phyloP scores from a whole-genome alignment of 2,329 filamentous ascomycete genomes.

The Aspergillus flavus region DNA sequence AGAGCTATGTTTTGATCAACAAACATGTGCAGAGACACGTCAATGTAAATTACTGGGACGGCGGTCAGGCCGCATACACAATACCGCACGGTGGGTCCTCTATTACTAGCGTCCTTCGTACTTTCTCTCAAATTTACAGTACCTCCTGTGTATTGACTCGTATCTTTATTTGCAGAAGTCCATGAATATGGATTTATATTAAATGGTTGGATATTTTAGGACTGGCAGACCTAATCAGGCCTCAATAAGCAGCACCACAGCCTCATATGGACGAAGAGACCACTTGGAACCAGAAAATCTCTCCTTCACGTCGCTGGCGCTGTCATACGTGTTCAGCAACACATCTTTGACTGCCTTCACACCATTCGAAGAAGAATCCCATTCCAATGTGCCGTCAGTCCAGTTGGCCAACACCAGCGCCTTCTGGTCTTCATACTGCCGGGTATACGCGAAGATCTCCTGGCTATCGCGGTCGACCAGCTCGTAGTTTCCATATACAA shows the following conservation, averaged over 20 bases:
- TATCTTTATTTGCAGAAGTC: neutral
- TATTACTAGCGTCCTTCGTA: too few relatives aligned
- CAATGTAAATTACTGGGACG: too few relatives aligned
- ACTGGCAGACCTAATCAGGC: neutral
- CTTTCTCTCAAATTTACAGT: too few relatives aligned
- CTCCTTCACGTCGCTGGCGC: slow-evolving; percentile 19
- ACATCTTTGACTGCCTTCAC: slow-evolving; percentile 30
- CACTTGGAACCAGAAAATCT: slow-evolving; percentile 31
- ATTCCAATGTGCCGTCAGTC: slow-evolving; percentile 34
- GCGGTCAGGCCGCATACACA: too few relatives aligned
- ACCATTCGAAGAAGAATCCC: slow-evolving; percentile 34
- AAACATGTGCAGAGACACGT: too few relatives aligned
- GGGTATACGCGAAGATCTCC: slow-evolving; percentile 60
- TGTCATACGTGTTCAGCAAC: slow-evolving; percentile 36
- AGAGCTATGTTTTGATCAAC: too few relatives aligned
- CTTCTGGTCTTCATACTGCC: slow-evolving; percentile 37
- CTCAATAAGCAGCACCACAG: slow-evolving; percentile 32
- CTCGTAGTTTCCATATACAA: slow-evolving; percentile 69
- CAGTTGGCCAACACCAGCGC: slow-evolving; percentile 41
- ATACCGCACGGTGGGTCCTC: too few relatives aligned
- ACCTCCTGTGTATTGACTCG: neutral
- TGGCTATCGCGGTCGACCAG: slow-evolving; percentile 55
- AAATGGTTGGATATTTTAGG: neutral
- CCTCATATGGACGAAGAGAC: slow-evolving; percentile 38
- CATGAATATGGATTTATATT: neutral